Conservation (phyloP, 257 asterid species). For the Fraxinus excelsior region DNA sequence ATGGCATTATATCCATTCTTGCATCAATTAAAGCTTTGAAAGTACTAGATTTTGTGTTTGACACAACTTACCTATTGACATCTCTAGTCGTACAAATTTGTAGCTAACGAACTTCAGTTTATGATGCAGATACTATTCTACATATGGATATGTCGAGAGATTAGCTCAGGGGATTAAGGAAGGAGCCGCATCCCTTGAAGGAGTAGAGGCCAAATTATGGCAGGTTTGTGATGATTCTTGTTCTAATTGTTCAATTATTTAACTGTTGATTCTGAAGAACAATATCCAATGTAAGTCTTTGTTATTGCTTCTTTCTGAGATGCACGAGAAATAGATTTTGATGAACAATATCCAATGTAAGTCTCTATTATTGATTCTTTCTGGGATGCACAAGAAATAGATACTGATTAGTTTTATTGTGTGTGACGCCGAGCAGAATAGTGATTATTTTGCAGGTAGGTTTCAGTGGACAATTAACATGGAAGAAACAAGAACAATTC, state of each 20-base stretch:
- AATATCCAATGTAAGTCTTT: neutral
- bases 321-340: no score
- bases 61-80: neutral
- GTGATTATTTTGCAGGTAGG: no score
- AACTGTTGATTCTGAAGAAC: neutral
- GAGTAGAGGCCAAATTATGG: conserved; percentile 63
- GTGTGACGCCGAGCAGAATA: no score
- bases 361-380: neutral
- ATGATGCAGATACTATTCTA: conserved; percentile 54
- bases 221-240: conserved; percentile 45
- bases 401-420: neutral
- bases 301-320: neutral
- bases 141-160: conserved; percentile 21
- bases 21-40: neutral
- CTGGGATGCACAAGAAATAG: neutral
- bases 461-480: no score
- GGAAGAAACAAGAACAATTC: no score
- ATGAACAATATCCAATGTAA: neutral
- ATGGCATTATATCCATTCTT: neutral
- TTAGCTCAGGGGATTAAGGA: neutral
- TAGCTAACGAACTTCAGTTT: neutral
- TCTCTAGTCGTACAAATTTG: neutral
- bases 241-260: neutral
- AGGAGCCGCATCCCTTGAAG: neutral
- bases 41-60: neutral